Conservation (phyloP, 345 rosid species). For the Mangifera indica region DNA sequence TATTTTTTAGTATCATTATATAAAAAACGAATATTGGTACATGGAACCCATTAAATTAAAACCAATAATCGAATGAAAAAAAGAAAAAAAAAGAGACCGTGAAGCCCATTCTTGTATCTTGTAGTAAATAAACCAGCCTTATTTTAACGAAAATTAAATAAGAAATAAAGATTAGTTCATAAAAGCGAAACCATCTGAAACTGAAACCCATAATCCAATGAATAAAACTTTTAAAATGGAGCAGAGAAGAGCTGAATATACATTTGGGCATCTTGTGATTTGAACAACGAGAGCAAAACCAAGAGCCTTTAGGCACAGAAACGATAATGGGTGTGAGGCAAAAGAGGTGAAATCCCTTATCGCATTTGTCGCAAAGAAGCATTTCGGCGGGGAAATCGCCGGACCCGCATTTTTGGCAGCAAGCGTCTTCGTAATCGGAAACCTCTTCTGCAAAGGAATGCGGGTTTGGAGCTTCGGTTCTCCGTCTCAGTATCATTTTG, state of each 20-base stretch:
- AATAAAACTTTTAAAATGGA: neutral
- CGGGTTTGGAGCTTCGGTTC: constrained; percentile 55
- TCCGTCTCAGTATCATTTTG: constrained; percentile 32
- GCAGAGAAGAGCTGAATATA: constrained; percentile 27
- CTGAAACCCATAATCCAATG: neutral
- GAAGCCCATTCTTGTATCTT: too few species aligned
- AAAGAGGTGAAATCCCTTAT: constrained; percentile 73
- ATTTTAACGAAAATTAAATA: too few species aligned
- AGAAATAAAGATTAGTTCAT: too few species aligned
- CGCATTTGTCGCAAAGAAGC: constrained; percentile 85
- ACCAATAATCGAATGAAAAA: constrained; percentile 17
- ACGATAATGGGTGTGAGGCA: constrained; percentile 88
- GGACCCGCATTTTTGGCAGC: constrained; percentile 68
- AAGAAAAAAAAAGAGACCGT: too few species aligned
- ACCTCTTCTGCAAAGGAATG: constrained; percentile 9
- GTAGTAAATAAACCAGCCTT: too few species aligned
- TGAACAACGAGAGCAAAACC: constrained; percentile 77
- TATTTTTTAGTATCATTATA: too few species aligned
- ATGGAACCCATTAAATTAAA: constrained; percentile 3
- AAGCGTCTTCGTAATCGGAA: constrained; percentile 36
- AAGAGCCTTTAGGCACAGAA: constrained; percentile 79
- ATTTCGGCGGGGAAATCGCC: constrained; percentile 65
- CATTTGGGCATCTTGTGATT: constrained; percentile 56
- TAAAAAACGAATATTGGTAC: neutral
- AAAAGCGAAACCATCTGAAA: too few species aligned